These are phyloP conservation scores for Colletotrichum simmondsii DNA, from an alignment of 2,329 filamentous ascomycete genomes.

Conservation along the genomic window DNA sequence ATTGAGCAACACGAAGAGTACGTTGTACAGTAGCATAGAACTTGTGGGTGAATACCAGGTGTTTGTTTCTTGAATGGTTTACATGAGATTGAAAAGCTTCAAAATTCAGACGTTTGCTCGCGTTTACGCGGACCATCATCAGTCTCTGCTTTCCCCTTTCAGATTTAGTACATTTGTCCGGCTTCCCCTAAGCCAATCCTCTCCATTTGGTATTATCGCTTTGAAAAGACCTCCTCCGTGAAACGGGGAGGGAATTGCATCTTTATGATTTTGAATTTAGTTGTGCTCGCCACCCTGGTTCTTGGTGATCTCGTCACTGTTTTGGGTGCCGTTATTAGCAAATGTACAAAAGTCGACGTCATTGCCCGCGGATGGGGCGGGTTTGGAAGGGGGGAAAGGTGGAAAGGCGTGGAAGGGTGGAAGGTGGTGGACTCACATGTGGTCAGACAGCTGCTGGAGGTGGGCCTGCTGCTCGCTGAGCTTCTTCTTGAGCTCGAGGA, in stretches of 20 bases:
- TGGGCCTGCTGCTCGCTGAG: constrained; percentile 83
- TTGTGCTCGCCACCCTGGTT: constrained; percentile 76
- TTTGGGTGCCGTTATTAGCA: constrained; percentile 20
- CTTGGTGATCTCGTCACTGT: constrained; percentile 81
- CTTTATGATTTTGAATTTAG: constrained; percentile 47
- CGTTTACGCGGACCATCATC: constrained; percentile 1
- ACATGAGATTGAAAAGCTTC: constrained; percentile 28
- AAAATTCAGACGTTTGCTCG: constrained; percentile 13
- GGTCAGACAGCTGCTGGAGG: constrained; percentile 84
- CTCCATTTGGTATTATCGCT: background rate
- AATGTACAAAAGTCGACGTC: background rate
- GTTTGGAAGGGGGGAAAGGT: background rate
- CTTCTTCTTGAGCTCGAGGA: constrained; percentile 78
- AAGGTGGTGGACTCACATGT: constrained; percentile 74
- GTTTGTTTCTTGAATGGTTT: background rate
- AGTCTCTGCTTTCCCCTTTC: constrained; percentile 1
- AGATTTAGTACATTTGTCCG: background rate
- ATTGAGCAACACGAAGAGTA: constrained; percentile 39
- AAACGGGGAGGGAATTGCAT: background rate
- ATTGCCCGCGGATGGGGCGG: no score
- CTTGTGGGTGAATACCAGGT: constrained; percentile 22
- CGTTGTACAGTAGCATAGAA: constrained; percentile 52
- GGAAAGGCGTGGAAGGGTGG: background rate
- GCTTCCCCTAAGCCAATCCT: background rate
- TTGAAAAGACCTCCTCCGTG: background rate